Base-by-base conservation (phyloP, 805 yeast species). In the Candida boleticola region DNA sequence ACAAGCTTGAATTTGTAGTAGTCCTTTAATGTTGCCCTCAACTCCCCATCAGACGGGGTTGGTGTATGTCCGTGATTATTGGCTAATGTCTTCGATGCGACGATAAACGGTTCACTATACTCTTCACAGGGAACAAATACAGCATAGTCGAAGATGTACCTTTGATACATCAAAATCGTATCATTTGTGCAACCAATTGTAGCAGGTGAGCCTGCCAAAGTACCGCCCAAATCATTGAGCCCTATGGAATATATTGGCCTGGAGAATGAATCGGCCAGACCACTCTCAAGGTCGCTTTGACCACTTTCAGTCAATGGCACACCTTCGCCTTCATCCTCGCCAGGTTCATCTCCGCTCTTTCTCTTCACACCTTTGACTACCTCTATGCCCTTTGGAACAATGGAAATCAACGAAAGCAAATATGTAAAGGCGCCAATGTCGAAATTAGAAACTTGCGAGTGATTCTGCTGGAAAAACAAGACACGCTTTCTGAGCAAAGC, bases 101-200 rank as follows among this genome's bases (percentile, higher is more conserved):
- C 45, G 4, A 34, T 39, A 7, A 54, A 53, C 13, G 50, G 48
- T 16, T 49, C 58, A 13, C 33, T 37, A 18, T 47, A 42, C 5
- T 38, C 41, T 9, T 38, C 41, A 29, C 36, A 26, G 5, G 41
- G 41, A 32, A 68, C 38, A 22, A 64, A 46, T 11, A 68, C 56
- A 2, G 63, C 73, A 26, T 54, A 41, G 46, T 83, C 88, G 53
- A 75, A 83, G 3, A 80, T 49, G 9, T 67, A 63, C 13, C 54
- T 53, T 48, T 81, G 83, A 45, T 73, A 78, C 51, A 81, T 63
- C 25, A 85, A 60, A 19, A 85, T 76, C 34, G 77, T 82, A 53
- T 85, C 95, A 18, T 83, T 75, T 1, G 92, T 82, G 5, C 79
- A 68, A 2, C 83, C 89, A 30, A 83, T 64, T 1, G 77, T 74